Percentiles rank a stretch among this genome's conserved stretches.
phyloP scores from a whole-genome alignment of 164 flowering plant genomes.

The Magnolia kwangsiensis region DNA sequence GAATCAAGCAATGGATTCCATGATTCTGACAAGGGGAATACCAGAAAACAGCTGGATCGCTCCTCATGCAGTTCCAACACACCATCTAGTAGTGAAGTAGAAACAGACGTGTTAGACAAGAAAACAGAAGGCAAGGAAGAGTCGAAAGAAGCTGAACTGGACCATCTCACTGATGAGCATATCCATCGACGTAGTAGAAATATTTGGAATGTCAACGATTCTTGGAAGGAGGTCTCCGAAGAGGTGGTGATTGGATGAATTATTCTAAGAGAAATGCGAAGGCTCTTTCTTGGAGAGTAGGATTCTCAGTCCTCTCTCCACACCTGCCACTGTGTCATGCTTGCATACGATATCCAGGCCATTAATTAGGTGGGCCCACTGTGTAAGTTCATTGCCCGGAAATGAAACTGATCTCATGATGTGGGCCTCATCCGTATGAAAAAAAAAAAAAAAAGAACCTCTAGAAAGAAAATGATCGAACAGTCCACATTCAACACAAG shows the following conservation, averaged over 20 bases:
- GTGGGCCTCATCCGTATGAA: background rate
- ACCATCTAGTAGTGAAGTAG: slow-evolving; percentile 80
- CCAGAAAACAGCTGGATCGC: slow-evolving; percentile 64
- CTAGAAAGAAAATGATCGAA: background rate
- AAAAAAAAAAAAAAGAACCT: background rate
- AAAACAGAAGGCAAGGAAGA: slow-evolving; percentile 49
- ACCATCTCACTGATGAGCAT: slow-evolving; percentile 35
- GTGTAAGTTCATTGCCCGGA: no score
- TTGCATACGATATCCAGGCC: background rate
- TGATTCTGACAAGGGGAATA: slow-evolving; percentile 42
- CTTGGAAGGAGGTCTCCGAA: slow-evolving; percentile 95
- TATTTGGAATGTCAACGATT: slow-evolving; percentile 40
- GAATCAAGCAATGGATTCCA: slow-evolving; percentile 22
- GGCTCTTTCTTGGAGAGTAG: background rate
- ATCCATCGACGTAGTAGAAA: slow-evolving; percentile 55
- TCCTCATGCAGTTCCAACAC: slow-evolving; percentile 97
- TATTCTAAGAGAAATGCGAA: background rate
- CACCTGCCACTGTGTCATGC: background rate
- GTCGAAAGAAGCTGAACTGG: slow-evolving; percentile 40
- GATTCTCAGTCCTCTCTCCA: background rate
- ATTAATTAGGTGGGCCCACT: background rate
- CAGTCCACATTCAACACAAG: background rate
- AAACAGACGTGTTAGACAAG: slow-evolving; percentile 58
- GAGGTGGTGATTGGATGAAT: slow-evolving; percentile 43
- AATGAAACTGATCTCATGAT: background rate